Base-by-base conservation (phyloP, 225 moss, liverwort and hornwort species). In the Rhytidiadelphus loreus region DNA sequence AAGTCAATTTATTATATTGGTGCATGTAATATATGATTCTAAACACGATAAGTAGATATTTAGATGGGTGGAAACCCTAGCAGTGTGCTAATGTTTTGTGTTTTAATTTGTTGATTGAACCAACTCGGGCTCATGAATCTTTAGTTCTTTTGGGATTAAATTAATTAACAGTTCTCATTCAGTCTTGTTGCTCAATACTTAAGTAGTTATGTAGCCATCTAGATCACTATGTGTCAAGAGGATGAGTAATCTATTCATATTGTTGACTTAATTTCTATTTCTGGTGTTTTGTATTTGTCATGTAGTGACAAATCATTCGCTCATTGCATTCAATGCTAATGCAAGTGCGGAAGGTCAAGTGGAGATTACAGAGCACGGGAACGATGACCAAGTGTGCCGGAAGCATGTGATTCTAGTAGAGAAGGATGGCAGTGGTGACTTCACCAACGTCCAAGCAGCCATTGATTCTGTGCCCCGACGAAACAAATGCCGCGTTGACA, bases 351-450 rank as follows among this genome's bases (percentile, higher is more conserved):
- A 23, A 17, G 29, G 9, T 18, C 69, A 56, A 56, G 11, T 3
- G 9, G 7, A 15, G 43, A 20, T 56, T 11, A 7, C 22, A 9
- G 32, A 2, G 17, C 56, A 39, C 1, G 7, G 2, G 7, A 30
- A 84, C 5, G 13, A 53, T 17, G 15, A 1, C 16, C 43, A 6
- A 2, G 8, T 22, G 20, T 89, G 91, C 29, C 13, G 22, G 19
- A 60, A 69, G 46, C 62, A 3, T 9, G 33, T 86, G 35, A 89
- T 93, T 55, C 3, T 80, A 2, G 93, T 93, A 21, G 79, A 76
- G n/a, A 90, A 92, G 69, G 89, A 92, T 80, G 94, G 93, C 12
- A 94, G 75, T 24, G 94, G 93, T 4, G 9, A 93, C 85, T 94
- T 94, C 88, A 88, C 71, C 11, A 88, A 60, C 59, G 64, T 95